phyloP scores from a whole-genome alignment of 768 basidiomycete genomes.

The Auriscalpium vulgare region DNA sequence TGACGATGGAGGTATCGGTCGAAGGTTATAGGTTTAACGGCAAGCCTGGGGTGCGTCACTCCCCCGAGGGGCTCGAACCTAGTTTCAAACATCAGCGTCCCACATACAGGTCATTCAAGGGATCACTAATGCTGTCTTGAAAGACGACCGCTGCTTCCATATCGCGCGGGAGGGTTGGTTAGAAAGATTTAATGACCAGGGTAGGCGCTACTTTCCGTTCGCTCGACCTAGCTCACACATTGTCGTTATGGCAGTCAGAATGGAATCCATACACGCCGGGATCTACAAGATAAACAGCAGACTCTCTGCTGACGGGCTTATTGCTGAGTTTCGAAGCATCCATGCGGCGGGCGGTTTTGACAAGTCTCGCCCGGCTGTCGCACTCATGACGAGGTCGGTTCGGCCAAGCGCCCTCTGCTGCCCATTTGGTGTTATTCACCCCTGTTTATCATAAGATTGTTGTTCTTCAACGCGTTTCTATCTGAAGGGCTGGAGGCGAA shows the following conservation, averaged over 20 bases:
- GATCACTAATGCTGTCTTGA: neutral
- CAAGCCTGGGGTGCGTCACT: too few relatives aligned
- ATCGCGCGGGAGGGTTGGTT: neutral
- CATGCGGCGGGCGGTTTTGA: neutral
- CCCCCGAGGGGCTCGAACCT: too few relatives aligned
- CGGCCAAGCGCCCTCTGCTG: neutral
- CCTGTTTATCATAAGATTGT: neutral
- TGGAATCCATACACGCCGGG: too few relatives aligned
- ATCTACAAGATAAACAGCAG: too few relatives aligned
- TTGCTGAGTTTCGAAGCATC: neutral
- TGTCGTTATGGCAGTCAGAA: too few relatives aligned
- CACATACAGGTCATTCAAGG: neutral
- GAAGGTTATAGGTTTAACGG: too few relatives aligned
- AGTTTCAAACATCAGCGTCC: too few relatives aligned
- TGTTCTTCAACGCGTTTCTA: neutral
- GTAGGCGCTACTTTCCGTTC: neutral
- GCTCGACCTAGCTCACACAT: too few relatives aligned
- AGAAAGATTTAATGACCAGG: neutral
- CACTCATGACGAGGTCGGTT: neutral
- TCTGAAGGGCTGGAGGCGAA: neutral
- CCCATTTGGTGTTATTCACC: neutral
- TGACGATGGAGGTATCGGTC: too few relatives aligned
- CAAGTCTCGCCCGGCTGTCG: neutral
- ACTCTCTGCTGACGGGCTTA: neutral
- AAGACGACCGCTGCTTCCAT: neutral